phyloP scores from a whole-genome alignment of 1,139 yeast genomes.

The Yamadazyma spencermartinsiae region DNA sequence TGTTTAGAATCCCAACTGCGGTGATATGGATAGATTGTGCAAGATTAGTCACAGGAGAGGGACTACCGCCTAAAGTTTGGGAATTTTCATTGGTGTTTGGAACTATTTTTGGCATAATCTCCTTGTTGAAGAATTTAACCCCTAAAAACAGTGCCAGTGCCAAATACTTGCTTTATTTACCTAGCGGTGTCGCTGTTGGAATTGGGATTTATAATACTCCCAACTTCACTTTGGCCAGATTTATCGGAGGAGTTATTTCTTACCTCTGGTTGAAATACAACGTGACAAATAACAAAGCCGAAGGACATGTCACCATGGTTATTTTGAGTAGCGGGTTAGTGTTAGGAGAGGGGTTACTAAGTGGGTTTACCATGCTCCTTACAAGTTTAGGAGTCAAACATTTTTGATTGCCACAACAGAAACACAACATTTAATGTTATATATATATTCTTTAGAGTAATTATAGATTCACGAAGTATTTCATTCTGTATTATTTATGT shows the following conservation, averaged over 20 bases:
- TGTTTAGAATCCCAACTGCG: slow-evolving; percentile 91
- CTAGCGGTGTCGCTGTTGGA: slow-evolving; percentile 96
- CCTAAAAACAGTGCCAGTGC: slow-evolving; percentile 40
- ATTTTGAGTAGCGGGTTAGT: slow-evolving; percentile 91
- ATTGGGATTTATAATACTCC: slow-evolving; percentile 95
- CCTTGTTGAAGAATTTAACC: slow-evolving; percentile 59
- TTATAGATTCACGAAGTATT: not conserved
- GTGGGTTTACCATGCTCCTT: slow-evolving; percentile 77
- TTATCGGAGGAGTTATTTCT: slow-evolving; percentile 82
- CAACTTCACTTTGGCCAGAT: slow-evolving; percentile 88
- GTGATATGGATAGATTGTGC: slow-evolving; percentile 97
- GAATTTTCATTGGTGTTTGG: slow-evolving; percentile 69
- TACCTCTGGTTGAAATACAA: slow-evolving; percentile 51
- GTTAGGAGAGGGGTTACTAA: slow-evolving; percentile 88
- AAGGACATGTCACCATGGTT: slow-evolving; percentile 58
- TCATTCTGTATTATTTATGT: not conserved
- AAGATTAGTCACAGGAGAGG: slow-evolving; percentile 86
- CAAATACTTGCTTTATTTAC: slow-evolving; percentile 58
- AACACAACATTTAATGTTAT: not conserved
- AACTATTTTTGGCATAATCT: slow-evolving; percentile 63
- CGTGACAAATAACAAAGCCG: not conserved
- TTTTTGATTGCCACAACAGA: not conserved
- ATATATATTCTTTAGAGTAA: not conserved
- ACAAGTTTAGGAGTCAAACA: slow-evolving; percentile 56
- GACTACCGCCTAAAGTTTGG: slow-evolving; percentile 78